Conservation (phyloP, 169 alveolate genomes). For the Plasmodium vivax region DNA sequence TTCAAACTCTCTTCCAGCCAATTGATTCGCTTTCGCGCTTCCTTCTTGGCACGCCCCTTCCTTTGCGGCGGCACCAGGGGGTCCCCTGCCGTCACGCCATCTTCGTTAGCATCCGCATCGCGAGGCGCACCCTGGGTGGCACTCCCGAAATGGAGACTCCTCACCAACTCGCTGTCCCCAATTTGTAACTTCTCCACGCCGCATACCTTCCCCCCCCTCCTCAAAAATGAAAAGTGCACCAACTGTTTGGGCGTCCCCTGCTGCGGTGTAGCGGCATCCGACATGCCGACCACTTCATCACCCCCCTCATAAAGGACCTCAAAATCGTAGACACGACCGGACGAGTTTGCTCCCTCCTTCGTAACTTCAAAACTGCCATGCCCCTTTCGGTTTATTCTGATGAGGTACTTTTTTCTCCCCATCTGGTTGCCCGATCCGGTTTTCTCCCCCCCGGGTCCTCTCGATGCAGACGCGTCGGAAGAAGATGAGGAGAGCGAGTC, state of each 20-base stretch:
- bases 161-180: neutral
- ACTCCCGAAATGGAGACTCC: neutral
- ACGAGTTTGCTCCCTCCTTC: constrained; percentile 1
- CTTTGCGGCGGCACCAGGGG: neutral
- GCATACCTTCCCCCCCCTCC: constrained; percentile 11
- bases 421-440: neutral
- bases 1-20: neutral
- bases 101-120: neutral
- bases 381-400: constrained; percentile 42
- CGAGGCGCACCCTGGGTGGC: neutral
- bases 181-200: constrained; percentile 9
- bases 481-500: constrained; percentile 18
- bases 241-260: neutral
- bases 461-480: neutral
- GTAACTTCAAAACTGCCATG: constrained; percentile 15
- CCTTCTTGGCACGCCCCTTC: neutral
- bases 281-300: neutral
- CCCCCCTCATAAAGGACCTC: neutral
- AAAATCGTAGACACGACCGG: neutral
- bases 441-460: neutral
- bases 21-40: neutral
- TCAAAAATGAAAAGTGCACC: constrained; percentile 30
- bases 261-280: neutral
- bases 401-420: constrained; percentile 22
- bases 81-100: neutral